Conservation (phyloP, 2,329 filamentous ascomycete species). For the Aspergillus latus region DNA sequence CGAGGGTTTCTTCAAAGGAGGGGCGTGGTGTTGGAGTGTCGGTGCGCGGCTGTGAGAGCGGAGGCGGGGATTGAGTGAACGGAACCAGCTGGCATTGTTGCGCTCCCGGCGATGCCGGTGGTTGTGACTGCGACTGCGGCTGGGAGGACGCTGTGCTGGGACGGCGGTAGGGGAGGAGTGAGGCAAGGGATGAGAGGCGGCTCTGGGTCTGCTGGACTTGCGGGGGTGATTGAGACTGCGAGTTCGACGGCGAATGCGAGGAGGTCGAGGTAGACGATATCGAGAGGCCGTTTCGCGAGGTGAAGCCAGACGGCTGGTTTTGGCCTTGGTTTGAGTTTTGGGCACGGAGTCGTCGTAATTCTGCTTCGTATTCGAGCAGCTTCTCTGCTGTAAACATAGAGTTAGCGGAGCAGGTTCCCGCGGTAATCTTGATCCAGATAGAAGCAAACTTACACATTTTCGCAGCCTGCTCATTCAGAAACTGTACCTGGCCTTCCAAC, state of each 20-base stretch:
- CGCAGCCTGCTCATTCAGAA: slow-evolving; percentile 54
- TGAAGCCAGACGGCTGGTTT: slow-evolving; percentile 18
- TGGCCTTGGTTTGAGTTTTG: slow-evolving; percentile 19
- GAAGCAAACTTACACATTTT: slow-evolving; percentile 49
- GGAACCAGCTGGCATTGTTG: slow-evolving; percentile 1
- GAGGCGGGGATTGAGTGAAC: slow-evolving; percentile 18
- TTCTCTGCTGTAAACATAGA: slow-evolving; percentile 47
- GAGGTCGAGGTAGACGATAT: slow-evolving; percentile 25
- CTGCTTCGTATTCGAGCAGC: slow-evolving; percentile 64
- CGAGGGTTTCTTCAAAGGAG: slow-evolving; percentile 31
- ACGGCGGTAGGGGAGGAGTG: slow-evolving; percentile 41
- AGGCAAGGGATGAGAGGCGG: slow-evolving; percentile 41
- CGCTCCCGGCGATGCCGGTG: background rate
- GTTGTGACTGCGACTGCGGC: slow-evolving; percentile 14
- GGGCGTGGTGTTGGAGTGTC: slow-evolving; percentile 21
- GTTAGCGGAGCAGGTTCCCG: too few relatives aligned
- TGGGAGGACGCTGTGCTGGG: slow-evolving; percentile 31
- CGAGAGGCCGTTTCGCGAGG: slow-evolving; percentile 27
- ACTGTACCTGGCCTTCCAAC: slow-evolving; percentile 55
- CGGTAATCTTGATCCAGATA: background rate
- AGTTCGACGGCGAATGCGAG: slow-evolving; percentile 31
- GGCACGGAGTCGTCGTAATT: slow-evolving; percentile 53
- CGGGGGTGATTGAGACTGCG: slow-evolving; percentile 19
- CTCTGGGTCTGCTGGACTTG: slow-evolving; percentile 20
- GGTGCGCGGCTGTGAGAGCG: slow-evolving; percentile 20